Conservation (phyloP, 2,329 filamentous ascomycete genomes). For the Sphaerostilbella broomeana region DNA sequence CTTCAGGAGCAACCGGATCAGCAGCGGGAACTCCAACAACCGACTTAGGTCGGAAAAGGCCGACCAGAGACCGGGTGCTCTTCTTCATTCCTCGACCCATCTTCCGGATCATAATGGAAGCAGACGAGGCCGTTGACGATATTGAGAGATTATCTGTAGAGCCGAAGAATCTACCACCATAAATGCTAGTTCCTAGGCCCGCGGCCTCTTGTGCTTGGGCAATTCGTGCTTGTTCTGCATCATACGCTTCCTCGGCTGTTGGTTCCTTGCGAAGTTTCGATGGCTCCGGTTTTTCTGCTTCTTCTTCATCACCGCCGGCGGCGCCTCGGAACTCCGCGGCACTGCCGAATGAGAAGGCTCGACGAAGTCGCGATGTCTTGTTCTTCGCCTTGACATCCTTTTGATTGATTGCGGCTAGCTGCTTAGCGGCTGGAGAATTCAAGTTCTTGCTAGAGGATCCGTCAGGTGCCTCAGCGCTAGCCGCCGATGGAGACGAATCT, state of each 20-base stretch:
- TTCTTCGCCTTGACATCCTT: slow-evolving; percentile 71
- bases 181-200: slow-evolving; percentile 89
- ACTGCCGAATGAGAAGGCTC: slow-evolving; percentile 95
- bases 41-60: slow-evolving; percentile 91
- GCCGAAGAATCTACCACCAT: slow-evolving; percentile 79
- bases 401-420: slow-evolving; percentile 79
- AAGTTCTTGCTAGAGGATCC: slow-evolving; percentile 30
- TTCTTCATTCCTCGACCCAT: slow-evolving; percentile 99
- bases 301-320: slow-evolving; percentile 53
- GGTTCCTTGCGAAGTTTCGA: slow-evolving; percentile 61
- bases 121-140: slow-evolving; percentile 82
- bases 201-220: slow-evolving; percentile 86
- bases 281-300: slow-evolving; percentile 27
- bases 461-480: slow-evolving; percentile 23
- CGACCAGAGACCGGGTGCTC: slow-evolving; percentile 81
- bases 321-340: slow-evolving; percentile 81
- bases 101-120: slow-evolving; percentile 91
- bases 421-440: slow-evolving; percentile 70
- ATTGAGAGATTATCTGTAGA: slow-evolving; percentile 95
- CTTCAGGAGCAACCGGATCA: slow-evolving; percentile 59
- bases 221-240: slow-evolving; percentile 86
- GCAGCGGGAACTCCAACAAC: slow-evolving; percentile 69
- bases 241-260: slow-evolving; percentile 57
- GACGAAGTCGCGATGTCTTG: slow-evolving; percentile 78
- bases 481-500: slow-evolving; percentile 34